Conservation (phyloP, 495 filamentous ascomycete species). For the Diplogelasinospora grovesii region DNA sequence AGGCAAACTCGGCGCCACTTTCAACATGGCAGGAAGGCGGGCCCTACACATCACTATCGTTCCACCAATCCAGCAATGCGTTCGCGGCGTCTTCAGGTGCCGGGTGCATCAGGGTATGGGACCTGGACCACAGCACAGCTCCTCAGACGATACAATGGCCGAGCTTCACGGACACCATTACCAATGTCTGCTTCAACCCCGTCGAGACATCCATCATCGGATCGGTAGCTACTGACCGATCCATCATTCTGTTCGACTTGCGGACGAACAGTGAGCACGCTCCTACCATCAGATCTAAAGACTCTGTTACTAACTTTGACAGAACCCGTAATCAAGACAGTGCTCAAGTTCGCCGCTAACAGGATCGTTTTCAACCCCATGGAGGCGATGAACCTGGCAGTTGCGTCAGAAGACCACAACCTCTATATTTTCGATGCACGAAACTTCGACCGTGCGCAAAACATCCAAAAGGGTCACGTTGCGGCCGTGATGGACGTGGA, state of each 20-base stretch:
- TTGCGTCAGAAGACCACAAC: constrained; percentile 44
- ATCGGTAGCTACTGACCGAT: constrained; percentile 75
- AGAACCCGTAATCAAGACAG: constrained; percentile 70
- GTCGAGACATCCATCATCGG: constrained; percentile 86
- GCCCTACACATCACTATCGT: constrained; percentile 77
- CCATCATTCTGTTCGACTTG: constrained; percentile 76
- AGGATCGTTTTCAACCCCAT: constrained; percentile 90
- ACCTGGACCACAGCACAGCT: constrained; percentile 59
- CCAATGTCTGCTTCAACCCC: constrained; percentile 82
- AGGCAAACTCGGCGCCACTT: constrained; percentile 54
- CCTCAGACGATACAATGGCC: constrained; percentile 82
- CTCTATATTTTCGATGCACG: constrained; percentile 34
- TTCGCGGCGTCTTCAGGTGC: constrained; percentile 72
- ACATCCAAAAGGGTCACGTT: constrained; percentile 94
- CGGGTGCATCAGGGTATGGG: constrained; percentile 83
- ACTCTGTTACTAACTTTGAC: constrained; percentile 22
- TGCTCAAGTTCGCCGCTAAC: constrained; percentile 77
- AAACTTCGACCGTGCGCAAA: constrained; percentile 50
- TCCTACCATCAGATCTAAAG: no score
- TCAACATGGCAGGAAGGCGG: constrained; percentile 76
- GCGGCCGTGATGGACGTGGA: constrained; percentile 96
- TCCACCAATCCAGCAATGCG: constrained; percentile 64
- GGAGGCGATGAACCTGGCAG: constrained; percentile 38
- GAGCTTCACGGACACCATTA: constrained; percentile 86
- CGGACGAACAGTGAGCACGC: constrained; percentile 49